Percentiles rank a stretch among this genome's conserved stretches.
These are phyloP conservation scores for Talaromyces pinophilus DNA, from an alignment of 2,329 filamentous ascomycete genomes.

Conservation along the genomic window DNA sequence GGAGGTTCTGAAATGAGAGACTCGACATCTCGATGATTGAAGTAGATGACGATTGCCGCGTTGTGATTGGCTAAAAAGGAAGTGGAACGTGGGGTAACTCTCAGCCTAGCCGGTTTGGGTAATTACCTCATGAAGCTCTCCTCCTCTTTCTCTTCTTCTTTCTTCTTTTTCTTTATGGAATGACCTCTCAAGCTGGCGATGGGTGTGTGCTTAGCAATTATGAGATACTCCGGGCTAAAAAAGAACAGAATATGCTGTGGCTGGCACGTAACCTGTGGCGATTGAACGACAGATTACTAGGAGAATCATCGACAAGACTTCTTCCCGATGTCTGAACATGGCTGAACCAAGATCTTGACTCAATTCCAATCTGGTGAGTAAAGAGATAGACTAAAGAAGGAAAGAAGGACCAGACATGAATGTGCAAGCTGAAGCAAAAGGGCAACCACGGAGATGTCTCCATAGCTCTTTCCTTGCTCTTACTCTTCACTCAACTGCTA, in stretches of 20 bases:
- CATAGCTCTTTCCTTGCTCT: neutral
- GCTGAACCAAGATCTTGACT: neutral
- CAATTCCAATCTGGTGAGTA: neutral
- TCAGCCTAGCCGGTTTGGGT: neutral
- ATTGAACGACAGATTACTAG: neutral
- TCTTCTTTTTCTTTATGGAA: neutral
- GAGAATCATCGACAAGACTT: neutral
- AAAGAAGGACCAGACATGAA: neutral
- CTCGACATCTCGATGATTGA: neutral
- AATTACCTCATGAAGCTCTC: conserved; percentile 7
- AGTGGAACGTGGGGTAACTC: neutral
- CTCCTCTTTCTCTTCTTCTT: neutral
- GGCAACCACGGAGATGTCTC: neutral
- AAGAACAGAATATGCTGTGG: neutral
- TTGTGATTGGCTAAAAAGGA: conserved; percentile 1
- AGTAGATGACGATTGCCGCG: conserved; percentile 8
- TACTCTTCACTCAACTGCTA: neutral
- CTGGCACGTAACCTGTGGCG: neutral
- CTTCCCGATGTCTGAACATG: neutral
- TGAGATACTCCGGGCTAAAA: neutral
- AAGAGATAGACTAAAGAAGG: neutral
- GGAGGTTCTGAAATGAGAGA: neutral
- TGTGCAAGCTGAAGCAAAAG: neutral
- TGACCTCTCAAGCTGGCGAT: neutral
- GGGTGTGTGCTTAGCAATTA: neutral